phyloP scores from a whole-genome alignment of 1,284 basidiomycete species.

The Apiotrichum gracile region DNA sequence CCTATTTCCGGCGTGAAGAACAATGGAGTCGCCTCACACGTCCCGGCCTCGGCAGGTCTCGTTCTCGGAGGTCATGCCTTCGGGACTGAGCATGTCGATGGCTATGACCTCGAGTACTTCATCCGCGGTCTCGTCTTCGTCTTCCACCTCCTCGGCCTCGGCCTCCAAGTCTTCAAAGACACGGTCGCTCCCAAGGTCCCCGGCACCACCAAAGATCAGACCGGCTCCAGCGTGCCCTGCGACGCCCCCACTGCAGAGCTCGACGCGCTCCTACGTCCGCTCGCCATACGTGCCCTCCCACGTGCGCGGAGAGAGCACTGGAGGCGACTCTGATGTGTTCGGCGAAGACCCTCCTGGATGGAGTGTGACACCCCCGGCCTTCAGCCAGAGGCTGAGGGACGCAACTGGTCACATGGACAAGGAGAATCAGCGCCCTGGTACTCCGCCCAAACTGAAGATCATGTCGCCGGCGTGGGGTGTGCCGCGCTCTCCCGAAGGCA shows the following conservation, averaged over 20 bases:
- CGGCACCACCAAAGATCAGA: background rate
- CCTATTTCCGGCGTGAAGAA: too few species aligned
- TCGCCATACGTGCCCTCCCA: slow-evolving; percentile 3
- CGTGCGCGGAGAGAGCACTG: background rate
- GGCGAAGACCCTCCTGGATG: background rate
- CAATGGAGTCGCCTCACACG: background rate
- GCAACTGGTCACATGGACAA: background rate
- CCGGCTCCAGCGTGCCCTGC: background rate
- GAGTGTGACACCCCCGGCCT: background rate
- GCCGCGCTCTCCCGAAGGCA: background rate
- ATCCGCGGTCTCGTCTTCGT: background rate
- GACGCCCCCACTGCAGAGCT: background rate
- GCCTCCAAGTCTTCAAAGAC: background rate
- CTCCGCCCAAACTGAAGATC: background rate
- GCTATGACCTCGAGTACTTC: background rate
- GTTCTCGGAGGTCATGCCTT: background rate
- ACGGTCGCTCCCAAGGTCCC: background rate
- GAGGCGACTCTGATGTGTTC: background rate
- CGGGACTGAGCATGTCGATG: background rate
- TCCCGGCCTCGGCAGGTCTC: slow-evolving; percentile 8
- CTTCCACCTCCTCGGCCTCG: background rate
- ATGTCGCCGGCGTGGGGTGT: background rate
- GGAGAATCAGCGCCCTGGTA: background rate
- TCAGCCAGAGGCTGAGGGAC: too few species aligned
- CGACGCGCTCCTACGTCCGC: background rate